Evolutionary conservation across 495 filamentous ascomycete species (phyloP), one percentile per base, ranked within the genome.

Genomic region (Pyronema omphalodes): DNA sequence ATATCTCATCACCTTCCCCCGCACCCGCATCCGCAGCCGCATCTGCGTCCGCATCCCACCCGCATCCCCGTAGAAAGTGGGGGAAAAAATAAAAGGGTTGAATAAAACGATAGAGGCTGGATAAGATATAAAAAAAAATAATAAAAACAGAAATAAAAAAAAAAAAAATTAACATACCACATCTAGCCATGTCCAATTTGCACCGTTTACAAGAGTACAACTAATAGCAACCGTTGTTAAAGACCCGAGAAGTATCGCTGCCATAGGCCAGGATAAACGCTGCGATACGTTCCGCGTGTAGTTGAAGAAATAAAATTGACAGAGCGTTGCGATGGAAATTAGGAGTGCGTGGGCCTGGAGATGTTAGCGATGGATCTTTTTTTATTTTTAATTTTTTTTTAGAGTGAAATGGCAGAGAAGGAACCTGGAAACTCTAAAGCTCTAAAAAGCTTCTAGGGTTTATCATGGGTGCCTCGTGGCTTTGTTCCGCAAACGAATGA

Each of bases 141-240:
- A n/a, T n/a, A n/a, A n/a, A 29, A 29, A 29, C 23, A 29, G 23
- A 29, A 5, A 29, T 29, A 29, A 29, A 43, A 6, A 43, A 43
- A n/a, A 1, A 43, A 44, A 52, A 12, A 52, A 51, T 55, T 9
- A 57, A 76, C 82, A 64, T 66, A 87, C 83, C 53, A 88, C 80
- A 61, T 88, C 84, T 59, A 88, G 80, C 84, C 82, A 86, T 2
- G 79, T 79, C 80, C 80, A 84, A 8, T 11, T 36, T 18, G 72
- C 73, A 39, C 63, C 58, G 5, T 75, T 55, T 9, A 82, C 77
- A 40, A 84, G 71, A 36, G 76, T 62, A 23, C 75, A 61, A 12
- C 82, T 71, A 41, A 76, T 54, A 0, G 68, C 60, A 12, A 88
- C 73, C 3, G 73, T 79, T 7, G 76, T 47, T 7, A 85, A 51